Percentiles rank a stretch among this genome's conserved stretches.
Conservation (phyloP, 495 filamentous ascomycete species). For the Rhypophila decipiens region DNA sequence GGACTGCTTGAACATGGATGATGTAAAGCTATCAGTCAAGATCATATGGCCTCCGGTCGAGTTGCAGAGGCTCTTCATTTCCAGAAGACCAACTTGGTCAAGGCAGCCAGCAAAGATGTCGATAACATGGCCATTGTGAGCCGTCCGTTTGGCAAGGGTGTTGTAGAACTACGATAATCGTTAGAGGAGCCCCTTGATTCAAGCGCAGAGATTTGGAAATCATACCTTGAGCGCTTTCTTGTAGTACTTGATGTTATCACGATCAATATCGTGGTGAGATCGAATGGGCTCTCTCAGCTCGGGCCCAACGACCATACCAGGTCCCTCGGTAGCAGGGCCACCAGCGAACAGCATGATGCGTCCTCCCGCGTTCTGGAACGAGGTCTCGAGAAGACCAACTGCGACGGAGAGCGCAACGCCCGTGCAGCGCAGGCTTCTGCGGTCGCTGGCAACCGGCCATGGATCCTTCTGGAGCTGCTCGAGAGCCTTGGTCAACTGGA, state of each 20-base stretch:
- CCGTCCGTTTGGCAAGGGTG: constrained; percentile 87
- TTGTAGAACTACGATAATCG: constrained; percentile 78
- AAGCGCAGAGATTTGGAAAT: constrained; percentile 40
- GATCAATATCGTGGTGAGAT: constrained; percentile 98
- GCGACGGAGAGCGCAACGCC: constrained; percentile 95
- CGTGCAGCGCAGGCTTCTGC: constrained; percentile 86
- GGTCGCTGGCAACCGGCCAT: constrained; percentile 95
- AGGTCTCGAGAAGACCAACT: constrained; percentile 83
- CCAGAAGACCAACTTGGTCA: constrained; percentile 94
- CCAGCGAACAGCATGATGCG: constrained; percentile 97
- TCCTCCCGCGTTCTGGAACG: constrained; percentile 90
- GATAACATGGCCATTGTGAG: constrained; percentile 94
- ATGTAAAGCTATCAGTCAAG: constrained; percentile 96
- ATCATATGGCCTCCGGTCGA: constrained; percentile 98
- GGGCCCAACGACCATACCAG: constrained; percentile 94
- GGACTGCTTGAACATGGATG: constrained; percentile 99
- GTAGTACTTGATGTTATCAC: constrained; percentile 98
- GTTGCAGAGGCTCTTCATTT: constrained; percentile 98
- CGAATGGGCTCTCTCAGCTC: constrained; percentile 95
- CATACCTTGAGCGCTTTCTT: constrained; percentile 98
- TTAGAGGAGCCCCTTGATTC: constrained; percentile 7
- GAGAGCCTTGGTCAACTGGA: constrained; percentile 93
- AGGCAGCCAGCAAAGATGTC: constrained; percentile 98
- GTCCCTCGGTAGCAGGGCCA: constrained; percentile 91
- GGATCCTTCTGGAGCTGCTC: constrained; percentile 97